Base-by-base conservation (phyloP, 1,284 basidiomycete genomes). In the Meripilus lineatus region DNA sequence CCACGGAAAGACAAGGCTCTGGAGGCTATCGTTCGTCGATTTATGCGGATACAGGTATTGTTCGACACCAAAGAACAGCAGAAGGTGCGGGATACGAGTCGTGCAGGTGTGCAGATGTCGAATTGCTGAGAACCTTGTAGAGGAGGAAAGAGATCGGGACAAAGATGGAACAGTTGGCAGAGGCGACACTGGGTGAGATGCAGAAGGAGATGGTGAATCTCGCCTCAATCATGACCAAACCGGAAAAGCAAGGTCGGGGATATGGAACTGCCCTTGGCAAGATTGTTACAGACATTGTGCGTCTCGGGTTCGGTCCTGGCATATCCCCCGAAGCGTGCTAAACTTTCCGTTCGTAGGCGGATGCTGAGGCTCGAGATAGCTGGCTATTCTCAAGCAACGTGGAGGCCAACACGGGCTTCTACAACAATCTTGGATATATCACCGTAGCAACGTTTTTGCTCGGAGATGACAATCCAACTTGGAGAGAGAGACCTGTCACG, bases 391-490 rank as follows among this genome's bases (percentile, higher is more conserved):
- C 47, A 8, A 48, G 44, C 21, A 51, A 51, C 32, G 24, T 40
- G n/a, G 24, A 32, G 20, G 47, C 21, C 11, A 51, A 51, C 33
- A 45, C 37, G 2, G 44, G 20, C 18, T 51, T 51, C 40, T 51
- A 48, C 25, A 24, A 36, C 17, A 34, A 5, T 15, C 30, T 42
- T 11, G 32, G 30, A 22, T 34, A 26, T 21, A 10, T 5, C 5
- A 34, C 42, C 22, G 42, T 44, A 5, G 36, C 14, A 14, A 22
- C 4, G 18, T 11, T 44, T 18, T 8, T 38, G 8, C 23, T 44
- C 13, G 42, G 42, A 17, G 42, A 44, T 4, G 15, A 38, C 13
- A 26, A 43, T 26, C 42, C 42, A 28, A 38, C 13, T 10, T 44
- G 42, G 42, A 5, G 32, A 4, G 22, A 38, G 20, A 20, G 6